Evolutionary conservation across 2,329 filamentous ascomycete genomes (phyloP).

Genomic region (Fusarium secorum): DNA sequence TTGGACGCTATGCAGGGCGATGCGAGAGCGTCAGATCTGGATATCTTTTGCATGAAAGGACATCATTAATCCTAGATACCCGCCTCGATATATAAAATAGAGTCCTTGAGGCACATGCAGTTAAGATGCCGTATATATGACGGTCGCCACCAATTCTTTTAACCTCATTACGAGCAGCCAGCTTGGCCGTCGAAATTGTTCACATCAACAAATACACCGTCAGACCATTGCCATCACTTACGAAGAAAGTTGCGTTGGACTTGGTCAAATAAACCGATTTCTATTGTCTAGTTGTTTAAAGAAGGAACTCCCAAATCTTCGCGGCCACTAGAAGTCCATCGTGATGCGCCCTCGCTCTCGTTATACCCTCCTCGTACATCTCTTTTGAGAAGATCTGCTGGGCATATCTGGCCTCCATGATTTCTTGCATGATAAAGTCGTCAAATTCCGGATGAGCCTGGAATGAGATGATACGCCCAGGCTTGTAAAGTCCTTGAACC

Average conservation of each 20-base stretch:
- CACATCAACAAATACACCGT: background rate
- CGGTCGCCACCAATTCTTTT: background rate
- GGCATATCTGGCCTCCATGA: slow-evolving; percentile 41
- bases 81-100: slow-evolving; percentile 5
- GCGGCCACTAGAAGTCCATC: slow-evolving; percentile 42
- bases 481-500: slow-evolving; percentile 52
- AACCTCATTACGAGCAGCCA: background rate
- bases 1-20: slow-evolving; percentile 55
- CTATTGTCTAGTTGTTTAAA: background rate
- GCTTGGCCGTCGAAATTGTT: background rate
- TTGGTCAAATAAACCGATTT: fast-evolving
- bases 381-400: slow-evolving; percentile 41
- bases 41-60: slow-evolving; percentile 55
- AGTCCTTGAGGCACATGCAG: slow-evolving; percentile 14
- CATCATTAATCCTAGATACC: slow-evolving; percentile 10
- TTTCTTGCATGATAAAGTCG: slow-evolving; percentile 46
- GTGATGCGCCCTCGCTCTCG: slow-evolving; percentile 39
- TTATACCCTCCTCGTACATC: slow-evolving; percentile 40
- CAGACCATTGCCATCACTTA: background rate
- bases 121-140: background rate
- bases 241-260: background rate
- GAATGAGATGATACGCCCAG: slow-evolving; percentile 48
- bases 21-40: slow-evolving; percentile 57
- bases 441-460: slow-evolving; percentile 57
- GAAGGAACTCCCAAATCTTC: slow-evolving; percentile 42